phyloP scores from a whole-genome alignment of 2,329 filamentous ascomycete genomes.

The Fusarium torulosum region DNA sequence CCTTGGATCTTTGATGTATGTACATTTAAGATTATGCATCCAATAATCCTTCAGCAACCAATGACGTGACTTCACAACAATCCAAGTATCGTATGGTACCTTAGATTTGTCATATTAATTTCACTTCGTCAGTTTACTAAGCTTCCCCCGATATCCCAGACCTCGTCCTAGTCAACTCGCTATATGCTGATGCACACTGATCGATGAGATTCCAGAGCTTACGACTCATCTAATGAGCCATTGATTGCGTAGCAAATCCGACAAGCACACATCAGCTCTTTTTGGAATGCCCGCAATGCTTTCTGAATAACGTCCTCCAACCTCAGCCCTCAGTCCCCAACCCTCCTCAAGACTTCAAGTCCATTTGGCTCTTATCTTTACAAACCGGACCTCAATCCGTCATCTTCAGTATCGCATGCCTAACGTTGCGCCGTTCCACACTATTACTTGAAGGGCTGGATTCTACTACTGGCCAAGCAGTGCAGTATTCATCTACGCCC shows the following conservation, averaged over 20 bases:
- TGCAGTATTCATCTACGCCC: slow-evolving; percentile 6
- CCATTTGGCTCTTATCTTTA: not conserved
- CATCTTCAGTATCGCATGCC: slow-evolving; percentile 1
- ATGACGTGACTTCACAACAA: not conserved
- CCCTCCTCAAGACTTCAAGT: slow-evolving; percentile 12
- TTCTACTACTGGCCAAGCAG: slow-evolving; percentile 9
- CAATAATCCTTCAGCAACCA: not conserved
- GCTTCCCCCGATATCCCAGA: not conserved
- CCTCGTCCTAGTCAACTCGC: not conserved
- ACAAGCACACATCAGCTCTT: slow-evolving; percentile 3
- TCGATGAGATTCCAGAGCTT: not conserved
- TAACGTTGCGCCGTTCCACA: slow-evolving; percentile 9
- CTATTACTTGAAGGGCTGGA: not conserved
- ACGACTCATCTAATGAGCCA: not conserved
- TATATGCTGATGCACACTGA: not conserved
- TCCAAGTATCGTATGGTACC: not conserved
- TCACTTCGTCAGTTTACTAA: slow-evolving; percentile 5
- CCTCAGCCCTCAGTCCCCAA: not conserved
- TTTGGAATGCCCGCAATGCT: not conserved
- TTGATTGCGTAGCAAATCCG: not conserved
- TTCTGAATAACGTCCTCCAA: not conserved
- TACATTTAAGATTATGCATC: not conserved
- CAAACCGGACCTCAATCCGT: slow-evolving; percentile 1
- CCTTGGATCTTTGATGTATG: not conserved
- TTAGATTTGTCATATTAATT: slow-evolving; percentile 18